Evolutionary conservation across 192 early-diverging fungal species (phyloP), one percentile per base, ranked within the genome.

Genomic region (Entomortierella parvispora): DNA sequence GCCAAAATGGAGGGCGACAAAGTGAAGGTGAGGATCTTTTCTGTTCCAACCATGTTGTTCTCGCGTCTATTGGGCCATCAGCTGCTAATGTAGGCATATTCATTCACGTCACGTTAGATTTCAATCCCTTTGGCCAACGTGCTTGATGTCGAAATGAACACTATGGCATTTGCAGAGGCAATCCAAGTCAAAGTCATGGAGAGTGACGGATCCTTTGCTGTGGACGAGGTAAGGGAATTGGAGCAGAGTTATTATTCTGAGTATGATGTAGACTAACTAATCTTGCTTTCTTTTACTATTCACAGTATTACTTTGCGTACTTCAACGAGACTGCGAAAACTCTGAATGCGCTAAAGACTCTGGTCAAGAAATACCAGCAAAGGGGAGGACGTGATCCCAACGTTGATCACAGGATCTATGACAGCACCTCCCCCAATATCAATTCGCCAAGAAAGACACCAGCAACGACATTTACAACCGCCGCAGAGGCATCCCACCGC

Each of bases 281-380:
- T 29, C 12, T 23, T 9, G 32, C 10, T 1, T 49, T 6, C 22
- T 51, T 23, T 62, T 25, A 28, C 5, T 42, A 42, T 56, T 20
- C 25, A 14, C 61, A 88, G 87, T 92, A 88, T 49, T 86, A 84
- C 37, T 92, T 92, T 67, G 84, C 89, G 4, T 89, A 89, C 76
- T 90, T 92, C 37, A 68, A 81, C 23, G 82, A 92, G 61, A 82
- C 82, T 14, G 58, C 77, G 3, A 52, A 46, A 20, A 76, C 84
- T 6, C 71, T 71, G 49, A 59, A 72, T 18, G 37, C 62, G 14
- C 31, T 89, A 15, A 61, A 65, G 43, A n/a, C 31, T 4, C 60
- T 65, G 47, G 71, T 79, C 58, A 51, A 71, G 46, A 68, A 53
- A 8, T 75, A 52, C 31, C 76, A 74, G 9, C 62, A 55, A 34